Conservation (phyloP, 306 rosid genomes). For the Trichosanthes cucumerina region DNA sequence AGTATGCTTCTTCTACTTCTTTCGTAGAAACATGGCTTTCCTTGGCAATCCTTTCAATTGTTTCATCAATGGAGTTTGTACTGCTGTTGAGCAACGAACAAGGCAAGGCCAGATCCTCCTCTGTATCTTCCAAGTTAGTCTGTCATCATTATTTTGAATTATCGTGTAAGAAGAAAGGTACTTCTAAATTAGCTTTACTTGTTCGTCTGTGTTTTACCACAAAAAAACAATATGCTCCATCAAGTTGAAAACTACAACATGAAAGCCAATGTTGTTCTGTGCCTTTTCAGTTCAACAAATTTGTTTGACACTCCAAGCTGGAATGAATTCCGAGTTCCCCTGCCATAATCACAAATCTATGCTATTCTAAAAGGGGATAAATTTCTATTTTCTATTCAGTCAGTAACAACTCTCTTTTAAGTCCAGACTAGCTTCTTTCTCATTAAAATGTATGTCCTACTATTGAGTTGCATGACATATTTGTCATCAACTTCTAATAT, state of each 20-base stretch:
- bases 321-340: background rate
- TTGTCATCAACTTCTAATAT: background rate
- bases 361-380: background rate
- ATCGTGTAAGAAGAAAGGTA: background rate
- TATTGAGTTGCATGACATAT: background rate
- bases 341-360: background rate
- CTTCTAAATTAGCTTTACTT: background rate
- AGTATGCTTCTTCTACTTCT: conserved; percentile 31
- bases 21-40: conserved; percentile 30
- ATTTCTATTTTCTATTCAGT: background rate
- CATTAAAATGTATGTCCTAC: background rate
- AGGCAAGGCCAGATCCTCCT: conserved; percentile 14
- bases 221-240: background rate
- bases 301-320: conserved; percentile 2
- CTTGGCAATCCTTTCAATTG: conserved; percentile 27
- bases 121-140: conserved; percentile 18
- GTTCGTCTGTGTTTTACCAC: background rate
- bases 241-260: background rate
- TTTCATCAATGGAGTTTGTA: conserved; percentile 17
- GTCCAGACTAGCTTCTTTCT: background rate
- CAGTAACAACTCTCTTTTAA: background rate
- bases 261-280: background rate
- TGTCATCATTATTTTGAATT: conserved; percentile 6
- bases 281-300: background rate
- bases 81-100: background rate